Percentiles rank a stretch among this genome's conserved stretches.
These are phyloP conservation scores for Stemphylium beticola DNA, from an alignment of 2,329 filamentous ascomycete genomes.

Conservation along the genomic window DNA sequence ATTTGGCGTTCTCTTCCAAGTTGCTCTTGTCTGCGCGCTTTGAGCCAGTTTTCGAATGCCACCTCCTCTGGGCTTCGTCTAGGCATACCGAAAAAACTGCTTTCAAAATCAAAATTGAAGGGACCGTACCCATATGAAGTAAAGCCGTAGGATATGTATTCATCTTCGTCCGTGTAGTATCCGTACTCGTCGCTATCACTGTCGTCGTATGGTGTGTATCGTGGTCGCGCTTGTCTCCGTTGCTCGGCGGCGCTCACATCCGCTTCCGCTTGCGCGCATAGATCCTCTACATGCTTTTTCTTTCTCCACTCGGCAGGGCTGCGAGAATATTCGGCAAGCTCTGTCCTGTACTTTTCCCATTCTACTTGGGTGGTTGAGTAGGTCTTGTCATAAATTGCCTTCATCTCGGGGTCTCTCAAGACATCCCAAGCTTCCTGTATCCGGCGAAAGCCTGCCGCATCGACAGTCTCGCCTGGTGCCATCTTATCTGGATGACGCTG, in stretches of 20 bases:
- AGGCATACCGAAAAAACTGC: too few species aligned
- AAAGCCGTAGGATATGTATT: too few species aligned
- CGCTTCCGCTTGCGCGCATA: background rate
- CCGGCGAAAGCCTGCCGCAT: conserved; percentile 1
- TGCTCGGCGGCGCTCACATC: background rate
- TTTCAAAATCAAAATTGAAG: too few species aligned
- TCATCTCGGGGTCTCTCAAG: background rate
- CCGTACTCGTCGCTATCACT: too few species aligned
- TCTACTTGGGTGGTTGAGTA: background rate
- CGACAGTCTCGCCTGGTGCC: background rate
- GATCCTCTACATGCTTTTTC: background rate
- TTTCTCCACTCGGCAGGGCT: background rate
- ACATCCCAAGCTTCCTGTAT: background rate
- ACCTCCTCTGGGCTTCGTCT: too few species aligned
- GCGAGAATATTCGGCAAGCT: background rate
- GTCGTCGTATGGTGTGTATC: too few species aligned
- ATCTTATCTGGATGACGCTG: background rate
- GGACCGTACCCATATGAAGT: too few species aligned
- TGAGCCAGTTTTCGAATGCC: too few species aligned
- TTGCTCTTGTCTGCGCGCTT: too few species aligned
- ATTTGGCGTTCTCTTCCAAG: too few species aligned
- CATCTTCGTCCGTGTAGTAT: too few species aligned
- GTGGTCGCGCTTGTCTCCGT: background rate
- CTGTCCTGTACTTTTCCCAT: background rate
- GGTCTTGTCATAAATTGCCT: background rate